Evolutionary conservation across 2,329 filamentous ascomycete species (phyloP).

Genomic region (Botrytis fabae): DNA sequence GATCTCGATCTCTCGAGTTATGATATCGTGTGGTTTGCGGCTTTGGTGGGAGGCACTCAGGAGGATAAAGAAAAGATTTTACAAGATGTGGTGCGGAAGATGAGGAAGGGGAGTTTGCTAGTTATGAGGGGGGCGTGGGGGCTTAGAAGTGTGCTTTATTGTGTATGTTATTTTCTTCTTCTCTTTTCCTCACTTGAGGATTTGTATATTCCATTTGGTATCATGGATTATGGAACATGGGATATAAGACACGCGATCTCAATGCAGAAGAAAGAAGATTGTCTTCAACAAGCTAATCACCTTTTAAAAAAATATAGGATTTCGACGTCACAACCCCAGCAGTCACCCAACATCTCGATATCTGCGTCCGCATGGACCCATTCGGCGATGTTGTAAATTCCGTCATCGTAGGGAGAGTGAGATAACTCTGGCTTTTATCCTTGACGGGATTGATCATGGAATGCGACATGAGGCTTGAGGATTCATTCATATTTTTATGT

Average conservation of each 20-base stretch:
- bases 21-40: constrained; percentile 52
- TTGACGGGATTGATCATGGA: neutral
- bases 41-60: constrained; percentile 49
- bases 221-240: neutral
- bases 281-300: too few species aligned
- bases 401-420: constrained; percentile 44
- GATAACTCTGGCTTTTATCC: neutral
- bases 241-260: neutral
- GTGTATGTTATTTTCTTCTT: constrained; percentile 40
- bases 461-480: too few species aligned
- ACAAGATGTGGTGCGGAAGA: constrained; percentile 41
- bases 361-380: constrained; percentile 49
- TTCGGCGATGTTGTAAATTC: constrained; percentile 53
- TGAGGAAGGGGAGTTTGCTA: constrained; percentile 48
- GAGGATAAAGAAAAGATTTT: constrained; percentile 47
- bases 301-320: constrained; percentile 34
- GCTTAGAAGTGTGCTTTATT: constrained; percentile 49
- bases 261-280: neutral
- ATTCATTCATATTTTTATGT: neutral
- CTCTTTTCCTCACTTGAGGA: neutral
- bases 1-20: constrained; percentile 39
- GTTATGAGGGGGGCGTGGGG: constrained; percentile 49
- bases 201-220: neutral
- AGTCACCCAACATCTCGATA: constrained; percentile 43
- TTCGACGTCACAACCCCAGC: constrained; percentile 44